Evolutionary conservation across 306 rosid genomes (phyloP).

Genomic region (Myrica gale): DNA sequence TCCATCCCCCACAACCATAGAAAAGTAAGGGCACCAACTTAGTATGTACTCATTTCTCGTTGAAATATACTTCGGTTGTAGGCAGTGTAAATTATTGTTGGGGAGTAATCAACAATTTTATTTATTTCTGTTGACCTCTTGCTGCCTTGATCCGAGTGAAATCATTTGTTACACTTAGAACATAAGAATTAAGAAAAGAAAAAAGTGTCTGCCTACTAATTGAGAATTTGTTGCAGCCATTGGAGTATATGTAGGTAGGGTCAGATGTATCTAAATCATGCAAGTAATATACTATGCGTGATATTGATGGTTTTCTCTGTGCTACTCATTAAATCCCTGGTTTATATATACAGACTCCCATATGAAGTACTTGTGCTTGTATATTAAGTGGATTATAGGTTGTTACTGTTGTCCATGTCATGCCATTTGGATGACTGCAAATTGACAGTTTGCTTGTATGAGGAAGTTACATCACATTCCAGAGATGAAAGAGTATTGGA

Average conservation of each 20-base stretch:
- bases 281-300: not conserved
- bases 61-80: not conserved
- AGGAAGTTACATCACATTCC: not conserved
- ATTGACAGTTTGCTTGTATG: not conserved
- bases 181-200: not conserved
- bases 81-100: not conserved
- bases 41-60: slow-evolving; percentile 18
- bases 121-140: not conserved
- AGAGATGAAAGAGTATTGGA: not conserved
- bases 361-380: not conserved
- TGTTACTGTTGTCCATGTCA: not conserved
- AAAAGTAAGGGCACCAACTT: slow-evolving; percentile 48
- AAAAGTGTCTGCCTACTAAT: not conserved
- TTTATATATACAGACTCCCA: not conserved
- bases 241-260: not conserved
- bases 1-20: slow-evolving; percentile 91
- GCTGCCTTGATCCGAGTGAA: not conserved
- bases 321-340: not conserved
- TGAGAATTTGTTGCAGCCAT: not conserved
- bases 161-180: not conserved
- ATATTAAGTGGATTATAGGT: not conserved
- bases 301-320: not conserved
- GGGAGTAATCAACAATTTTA: not conserved
- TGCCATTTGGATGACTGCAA: not conserved
- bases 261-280: not conserved